These are phyloP conservation scores for Heritiera littoralis DNA, from an alignment of 345 rosid genomes.

Conservation along the genomic window DNA sequence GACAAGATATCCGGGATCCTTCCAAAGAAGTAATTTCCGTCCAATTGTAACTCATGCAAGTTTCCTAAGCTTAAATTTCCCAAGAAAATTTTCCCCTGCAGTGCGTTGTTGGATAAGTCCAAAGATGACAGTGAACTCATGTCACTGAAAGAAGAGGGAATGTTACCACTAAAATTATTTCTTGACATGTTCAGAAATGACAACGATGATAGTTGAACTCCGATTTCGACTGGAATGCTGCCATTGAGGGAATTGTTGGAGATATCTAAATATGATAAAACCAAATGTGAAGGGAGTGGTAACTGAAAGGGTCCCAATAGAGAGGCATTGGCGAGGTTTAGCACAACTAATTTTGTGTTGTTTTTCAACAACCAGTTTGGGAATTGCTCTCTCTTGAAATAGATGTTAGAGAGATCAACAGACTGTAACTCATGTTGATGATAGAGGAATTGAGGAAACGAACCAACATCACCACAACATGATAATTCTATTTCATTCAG, in stretches of 20 bases:
- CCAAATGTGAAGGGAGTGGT: neutral
- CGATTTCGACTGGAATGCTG: slow-evolving; percentile 19
- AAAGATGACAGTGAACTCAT: neutral
- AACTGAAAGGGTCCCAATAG: slow-evolving; percentile 17
- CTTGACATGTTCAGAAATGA: neutral
- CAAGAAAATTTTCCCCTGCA: neutral
- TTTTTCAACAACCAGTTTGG: slow-evolving; percentile 35
- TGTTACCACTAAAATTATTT: slow-evolving; percentile 18
- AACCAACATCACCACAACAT: neutral
- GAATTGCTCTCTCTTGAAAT: slow-evolving; percentile 11
- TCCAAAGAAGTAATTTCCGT: neutral
- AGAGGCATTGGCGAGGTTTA: neutral
- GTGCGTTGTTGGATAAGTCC: slow-evolving; percentile 31
- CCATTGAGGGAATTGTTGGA: slow-evolving; percentile 4
- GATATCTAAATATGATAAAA: neutral
- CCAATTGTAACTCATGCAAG: neutral
- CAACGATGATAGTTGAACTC: slow-evolving; percentile 6
- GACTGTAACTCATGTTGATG: neutral
- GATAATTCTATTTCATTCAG: neutral
- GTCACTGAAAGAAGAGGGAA: slow-evolving; percentile 27
- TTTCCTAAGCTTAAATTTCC: neutral
- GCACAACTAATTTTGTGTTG: slow-evolving; percentile 12
- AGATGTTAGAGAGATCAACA: neutral
- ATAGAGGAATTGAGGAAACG: slow-evolving; percentile 26
- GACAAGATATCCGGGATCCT: neutral